Conservation (phyloP, 129 eudicot genomes). For the Cynara cardunculus region DNA sequence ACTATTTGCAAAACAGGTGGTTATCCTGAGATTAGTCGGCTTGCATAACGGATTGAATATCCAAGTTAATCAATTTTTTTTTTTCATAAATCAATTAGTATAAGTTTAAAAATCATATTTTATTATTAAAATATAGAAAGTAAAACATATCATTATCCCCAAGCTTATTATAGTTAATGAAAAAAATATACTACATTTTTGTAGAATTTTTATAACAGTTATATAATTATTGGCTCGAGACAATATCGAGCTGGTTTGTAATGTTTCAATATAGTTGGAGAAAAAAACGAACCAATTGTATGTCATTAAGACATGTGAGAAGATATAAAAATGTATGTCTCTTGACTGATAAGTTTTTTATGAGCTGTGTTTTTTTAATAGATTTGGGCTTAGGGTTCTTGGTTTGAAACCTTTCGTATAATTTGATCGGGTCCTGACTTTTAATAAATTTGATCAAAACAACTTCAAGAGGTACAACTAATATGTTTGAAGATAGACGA, state of each 20-base stretch:
- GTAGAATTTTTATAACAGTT: too few species aligned
- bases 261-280: background rate
- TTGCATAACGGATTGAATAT: too few species aligned
- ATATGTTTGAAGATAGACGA: too few species aligned
- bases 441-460: too few species aligned
- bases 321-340: background rate
- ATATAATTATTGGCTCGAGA: background rate
- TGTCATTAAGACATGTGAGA: background rate
- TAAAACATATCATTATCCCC: background rate
- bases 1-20: too few species aligned
- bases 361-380: background rate
- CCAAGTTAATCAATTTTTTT: too few species aligned
- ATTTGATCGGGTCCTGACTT: background rate
- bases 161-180: background rate
- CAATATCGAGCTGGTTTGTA: background rate
- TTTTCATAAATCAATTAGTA: background rate
- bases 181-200: background rate
- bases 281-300: too few species aligned
- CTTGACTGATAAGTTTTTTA: background rate
- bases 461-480: background rate
- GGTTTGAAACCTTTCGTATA: background rate
- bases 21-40: too few species aligned
- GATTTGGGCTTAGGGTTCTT: background rate
- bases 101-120: background rate
- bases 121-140: background rate